Conservation (phyloP, 2,329 filamentous ascomycete species). For the Ophiostoma populinum region DNA sequence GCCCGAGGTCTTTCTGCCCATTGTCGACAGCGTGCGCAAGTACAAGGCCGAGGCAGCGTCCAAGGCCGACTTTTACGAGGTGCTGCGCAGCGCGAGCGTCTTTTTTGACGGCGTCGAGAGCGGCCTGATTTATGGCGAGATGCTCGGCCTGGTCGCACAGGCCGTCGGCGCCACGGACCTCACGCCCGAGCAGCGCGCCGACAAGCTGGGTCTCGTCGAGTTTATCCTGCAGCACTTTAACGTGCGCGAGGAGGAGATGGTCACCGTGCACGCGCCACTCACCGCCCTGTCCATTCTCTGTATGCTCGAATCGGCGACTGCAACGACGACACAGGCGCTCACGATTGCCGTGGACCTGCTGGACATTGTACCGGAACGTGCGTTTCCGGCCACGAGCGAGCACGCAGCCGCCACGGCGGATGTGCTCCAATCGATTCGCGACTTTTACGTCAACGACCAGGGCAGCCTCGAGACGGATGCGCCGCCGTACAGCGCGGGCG, state of each 20-base stretch:
- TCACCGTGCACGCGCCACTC: constrained; percentile 67
- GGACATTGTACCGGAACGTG: constrained; percentile 46
- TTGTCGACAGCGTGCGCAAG: constrained; percentile 60
- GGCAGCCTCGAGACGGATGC: constrained; percentile 46
- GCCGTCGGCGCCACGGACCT: constrained; percentile 32
- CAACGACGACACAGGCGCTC: constrained; percentile 18
- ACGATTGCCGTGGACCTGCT: constrained; percentile 39
- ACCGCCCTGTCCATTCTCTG: constrained; percentile 46
- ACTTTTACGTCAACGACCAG: constrained; percentile 54
- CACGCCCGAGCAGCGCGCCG: constrained; percentile 30
- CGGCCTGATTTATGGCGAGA: constrained; percentile 75
- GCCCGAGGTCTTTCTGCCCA: constrained; percentile 72
- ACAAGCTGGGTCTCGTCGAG: constrained; percentile 53
- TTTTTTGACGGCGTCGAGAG: constrained; percentile 98
- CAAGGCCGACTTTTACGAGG: constrained; percentile 65
- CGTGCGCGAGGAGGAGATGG: constrained; percentile 89
- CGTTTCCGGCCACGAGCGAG: constrained; percentile 28
- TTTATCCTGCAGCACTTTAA: constrained; percentile 87
- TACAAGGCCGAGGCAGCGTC: constrained; percentile 50
- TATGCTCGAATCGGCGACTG: constrained; percentile 31
- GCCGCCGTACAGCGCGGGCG: constrained; percentile 38
- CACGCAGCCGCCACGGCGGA: constrained; percentile 22
- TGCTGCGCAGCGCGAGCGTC: constrained; percentile 78
- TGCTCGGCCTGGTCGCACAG: constrained; percentile 49
- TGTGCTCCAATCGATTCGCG: constrained; percentile 40